A percentile compares a stretch with the other conserved stretches of the same genome.
phyloP scores from a whole-genome alignment of 2,329 filamentous ascomycete genomes.

The Phialophora chinensis region DNA sequence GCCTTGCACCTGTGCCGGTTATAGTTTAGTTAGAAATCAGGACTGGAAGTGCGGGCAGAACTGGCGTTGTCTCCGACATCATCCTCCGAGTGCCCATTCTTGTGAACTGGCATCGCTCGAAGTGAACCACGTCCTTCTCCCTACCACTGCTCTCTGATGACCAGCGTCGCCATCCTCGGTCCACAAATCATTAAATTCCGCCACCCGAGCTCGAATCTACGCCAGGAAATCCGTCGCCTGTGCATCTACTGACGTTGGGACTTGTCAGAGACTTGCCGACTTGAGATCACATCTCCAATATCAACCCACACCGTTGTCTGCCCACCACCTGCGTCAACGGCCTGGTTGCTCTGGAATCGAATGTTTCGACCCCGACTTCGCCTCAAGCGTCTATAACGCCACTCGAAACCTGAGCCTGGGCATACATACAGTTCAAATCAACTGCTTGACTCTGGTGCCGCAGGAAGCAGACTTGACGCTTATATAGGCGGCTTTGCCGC shows the following conservation, averaged over 20 bases:
- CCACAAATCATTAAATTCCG: neutral
- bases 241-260: neutral
- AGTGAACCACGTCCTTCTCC: slow-evolving; percentile 1
- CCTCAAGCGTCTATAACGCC: neutral
- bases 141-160: slow-evolving; percentile 13
- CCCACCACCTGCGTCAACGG: slow-evolving; percentile 1
- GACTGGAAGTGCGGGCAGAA: slow-evolving; percentile 9
- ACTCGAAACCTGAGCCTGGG: slow-evolving; percentile 4
- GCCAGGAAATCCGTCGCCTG: neutral
- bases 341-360: slow-evolving; percentile 6
- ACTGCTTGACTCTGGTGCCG: neutral
- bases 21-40: slow-evolving; percentile 12
- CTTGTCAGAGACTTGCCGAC: slow-evolving; percentile 9
- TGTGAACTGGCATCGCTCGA: slow-evolving; percentile 3
- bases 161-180: slow-evolving; percentile 3
- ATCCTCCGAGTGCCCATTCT: slow-evolving; percentile 21
- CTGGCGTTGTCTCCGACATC: slow-evolving; percentile 21
- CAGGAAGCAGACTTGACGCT: slow-evolving; percentile 24
- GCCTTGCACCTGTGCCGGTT: slow-evolving; percentile 7
- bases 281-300: neutral
- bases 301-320: slow-evolving; percentile 8
- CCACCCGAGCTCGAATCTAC: neutral
- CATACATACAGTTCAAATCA: slow-evolving; percentile 2
- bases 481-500: slow-evolving; percentile 53
- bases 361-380: neutral